Evolutionary conservation across 352 stramenopile genomes (phyloP).

Genomic region (Phytopythium mirpurense): DNA sequence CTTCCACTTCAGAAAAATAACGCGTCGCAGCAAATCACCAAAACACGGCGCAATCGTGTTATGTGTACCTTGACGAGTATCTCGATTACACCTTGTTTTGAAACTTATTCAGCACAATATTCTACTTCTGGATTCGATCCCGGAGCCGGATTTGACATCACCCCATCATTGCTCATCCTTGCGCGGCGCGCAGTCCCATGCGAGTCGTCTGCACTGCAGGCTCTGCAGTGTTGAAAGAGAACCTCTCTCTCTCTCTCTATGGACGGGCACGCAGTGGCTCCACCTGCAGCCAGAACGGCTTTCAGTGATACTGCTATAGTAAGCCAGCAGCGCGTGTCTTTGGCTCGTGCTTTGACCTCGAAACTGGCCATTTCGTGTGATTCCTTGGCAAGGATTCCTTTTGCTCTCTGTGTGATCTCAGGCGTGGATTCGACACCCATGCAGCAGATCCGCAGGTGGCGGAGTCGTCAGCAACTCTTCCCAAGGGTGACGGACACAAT

Average conservation of each 20-base stretch:
- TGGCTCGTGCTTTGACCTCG: not conserved
- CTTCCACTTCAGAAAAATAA: slow-evolving; percentile 2
- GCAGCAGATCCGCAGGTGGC: not conserved
- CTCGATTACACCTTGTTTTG: not conserved
- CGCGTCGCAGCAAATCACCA: not conserved
- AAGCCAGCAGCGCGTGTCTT: not conserved
- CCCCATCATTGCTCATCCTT: not conserved
- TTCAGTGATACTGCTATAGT: too few relatives aligned
- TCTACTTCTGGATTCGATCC: not conserved
- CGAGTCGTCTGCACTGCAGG: too few relatives aligned
- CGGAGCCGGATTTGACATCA: not conserved
- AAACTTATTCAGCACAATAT: not conserved
- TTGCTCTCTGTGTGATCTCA: too few relatives aligned
- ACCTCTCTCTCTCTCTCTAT: too few relatives aligned
- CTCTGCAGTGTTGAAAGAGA: too few relatives aligned
- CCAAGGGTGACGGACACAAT: too few relatives aligned
- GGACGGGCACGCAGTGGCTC: too few relatives aligned
- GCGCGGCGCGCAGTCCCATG: too few relatives aligned
- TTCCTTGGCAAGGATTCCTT: too few relatives aligned
- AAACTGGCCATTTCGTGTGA: not conserved
- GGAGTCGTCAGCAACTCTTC: not conserved
- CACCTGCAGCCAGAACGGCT: too few relatives aligned
- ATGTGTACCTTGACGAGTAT: not conserved
- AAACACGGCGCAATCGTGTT: not conserved
- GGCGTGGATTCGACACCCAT: too few relatives aligned